Base-by-base conservation (phyloP, 345 rosid genomes). In the Citrus hindsii region DNA sequence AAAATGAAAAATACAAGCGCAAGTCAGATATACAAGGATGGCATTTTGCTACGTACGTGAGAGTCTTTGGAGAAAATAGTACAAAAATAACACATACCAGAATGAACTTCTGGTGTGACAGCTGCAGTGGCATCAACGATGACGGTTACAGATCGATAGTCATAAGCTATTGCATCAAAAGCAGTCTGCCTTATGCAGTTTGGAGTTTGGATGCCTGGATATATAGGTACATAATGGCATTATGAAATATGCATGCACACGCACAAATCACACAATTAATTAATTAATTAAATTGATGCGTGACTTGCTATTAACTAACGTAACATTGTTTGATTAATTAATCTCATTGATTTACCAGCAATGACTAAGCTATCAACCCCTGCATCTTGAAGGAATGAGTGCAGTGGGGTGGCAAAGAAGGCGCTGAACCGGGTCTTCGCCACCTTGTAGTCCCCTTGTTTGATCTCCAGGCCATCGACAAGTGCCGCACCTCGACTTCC, bases 381-480 rank as follows among this genome's bases (percentile, higher is more conserved):
- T 58, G 85, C 84, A 27, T 86, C 81, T 69, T 86, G 88, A 69
- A 95, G 90, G 77, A 95, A 84, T 2, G 90, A 91, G 77, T 93
- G 93, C 38, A 95, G 95, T 79, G 88, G 79, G 51, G 97, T 90
- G 14, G 79, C 82, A n/a, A 89, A 90, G 85, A 92, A 95, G 1
- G 97, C 98, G 37, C 98, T 91, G 81, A 95, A 93, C 51, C 95
- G 92, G 0, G 90, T 93, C 88, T 93, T 95, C 79, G 89, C 93
- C 75, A 93, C 55, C 87, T 93, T 93, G 75, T 93, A 93, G 60
- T 94, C 98, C 61, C 88, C 92, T 81, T 86, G 91, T 83, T 79
- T 83, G 76, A 92, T 93, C 71, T 62, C 82, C 73, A 94, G 82
- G 55, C 97, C 97, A 80, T 94, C 89, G 2, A 85, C 97, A 46